Evolutionary conservation across 1,284 basidiomycete species (phyloP), one percentile per base, ranked within the genome.

Genomic region (Gymnopus androsaceus): DNA sequence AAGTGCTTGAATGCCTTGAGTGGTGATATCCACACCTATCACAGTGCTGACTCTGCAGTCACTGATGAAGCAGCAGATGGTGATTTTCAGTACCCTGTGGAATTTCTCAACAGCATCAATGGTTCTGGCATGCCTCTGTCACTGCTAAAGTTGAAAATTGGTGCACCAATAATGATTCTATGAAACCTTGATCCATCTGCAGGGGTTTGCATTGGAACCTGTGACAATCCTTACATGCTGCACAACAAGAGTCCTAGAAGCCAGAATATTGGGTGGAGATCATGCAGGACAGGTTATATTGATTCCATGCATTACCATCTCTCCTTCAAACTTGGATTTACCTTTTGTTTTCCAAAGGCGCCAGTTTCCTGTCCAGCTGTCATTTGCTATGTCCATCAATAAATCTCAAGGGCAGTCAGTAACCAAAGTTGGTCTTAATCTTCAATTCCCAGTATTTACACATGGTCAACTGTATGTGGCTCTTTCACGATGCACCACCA

Each of bases 321-420:
- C 28, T 5, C 57, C 12, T 37, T 56, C 21, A 64, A 65, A 33
- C 57, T 61, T 17, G 38, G 68, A 58, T 42, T 63, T 67, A 45
- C 56, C 59, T 3, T 71, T 70, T 53, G 44, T 30, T 5, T 58
- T 76, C 7, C 42, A 42, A 11, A 63, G 69, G 4, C 57, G 56
- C 1, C 75, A 77, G 59, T 77, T 76, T 61, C 75, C 75, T 17
- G 59, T 38, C 14, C 14, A 38, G 17, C 14, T 38, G 7, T 11
- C 36, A 5, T 38, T 38, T 38, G 68, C 72, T 8, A 71, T 78
- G 53, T 72, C 68, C 4, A 75, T 79, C 57, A 77, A 79, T 59
- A 78, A 76, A 53, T 31, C 71, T 0, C 77, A 80, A 62, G 77
- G 78, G 0, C 77, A 79, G 56, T 76, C 72, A 0, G 59, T 73